Evolutionary conservation across 768 basidiomycete species (phyloP).

Genomic region (Hydnomerulius pinastri): DNA sequence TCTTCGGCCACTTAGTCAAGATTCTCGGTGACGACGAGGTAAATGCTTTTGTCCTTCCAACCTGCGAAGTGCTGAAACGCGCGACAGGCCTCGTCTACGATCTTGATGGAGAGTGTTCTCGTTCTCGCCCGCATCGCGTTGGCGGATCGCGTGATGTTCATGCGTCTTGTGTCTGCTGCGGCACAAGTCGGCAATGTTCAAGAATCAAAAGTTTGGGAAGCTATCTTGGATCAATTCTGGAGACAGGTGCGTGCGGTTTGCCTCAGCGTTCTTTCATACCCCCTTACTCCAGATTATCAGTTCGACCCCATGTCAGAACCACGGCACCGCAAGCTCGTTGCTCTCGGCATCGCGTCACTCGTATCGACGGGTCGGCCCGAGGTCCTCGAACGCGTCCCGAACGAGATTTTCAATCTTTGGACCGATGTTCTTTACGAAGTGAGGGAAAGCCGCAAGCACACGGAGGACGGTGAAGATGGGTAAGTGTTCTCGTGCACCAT

Average conservation of each 20-base stretch:
- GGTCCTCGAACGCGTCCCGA: slow-evolving; percentile 68
- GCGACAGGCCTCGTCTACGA: slow-evolving; percentile 29
- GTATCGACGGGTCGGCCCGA: slow-evolving; percentile 74
- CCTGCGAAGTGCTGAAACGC: slow-evolving; percentile 9
- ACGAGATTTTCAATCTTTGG: slow-evolving; percentile 86
- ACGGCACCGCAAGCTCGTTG: slow-evolving; percentile 77
- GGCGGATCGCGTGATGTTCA: slow-evolving; percentile 65
- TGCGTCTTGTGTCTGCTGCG: slow-evolving; percentile 67
- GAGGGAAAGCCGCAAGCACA: slow-evolving; percentile 59
- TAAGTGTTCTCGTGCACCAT: no score
- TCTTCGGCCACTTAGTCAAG: slow-evolving; percentile 65
- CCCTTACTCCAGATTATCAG: slow-evolving; percentile 39
- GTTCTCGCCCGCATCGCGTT: slow-evolving; percentile 75
- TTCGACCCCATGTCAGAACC: slow-evolving; percentile 92
- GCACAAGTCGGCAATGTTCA: slow-evolving; percentile 47
- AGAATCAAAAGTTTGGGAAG: slow-evolving; percentile 62
- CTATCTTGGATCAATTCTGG: slow-evolving; percentile 81
- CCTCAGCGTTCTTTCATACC: no score
- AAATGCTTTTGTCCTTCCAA: slow-evolving; percentile 8
- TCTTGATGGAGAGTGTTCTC: slow-evolving; percentile 69
- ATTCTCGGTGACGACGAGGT: slow-evolving; percentile 71
- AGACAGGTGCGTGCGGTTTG: slow-evolving; percentile 70
- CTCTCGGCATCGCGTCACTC: slow-evolving; percentile 78
- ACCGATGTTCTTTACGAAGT: slow-evolving; percentile 86
- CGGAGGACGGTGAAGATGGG: slow-evolving; percentile 39